Percentiles rank a stretch among this genome's conserved stretches.
Conservation (phyloP, 2,329 filamentous ascomycete species). For the Epichloe bromicola region DNA sequence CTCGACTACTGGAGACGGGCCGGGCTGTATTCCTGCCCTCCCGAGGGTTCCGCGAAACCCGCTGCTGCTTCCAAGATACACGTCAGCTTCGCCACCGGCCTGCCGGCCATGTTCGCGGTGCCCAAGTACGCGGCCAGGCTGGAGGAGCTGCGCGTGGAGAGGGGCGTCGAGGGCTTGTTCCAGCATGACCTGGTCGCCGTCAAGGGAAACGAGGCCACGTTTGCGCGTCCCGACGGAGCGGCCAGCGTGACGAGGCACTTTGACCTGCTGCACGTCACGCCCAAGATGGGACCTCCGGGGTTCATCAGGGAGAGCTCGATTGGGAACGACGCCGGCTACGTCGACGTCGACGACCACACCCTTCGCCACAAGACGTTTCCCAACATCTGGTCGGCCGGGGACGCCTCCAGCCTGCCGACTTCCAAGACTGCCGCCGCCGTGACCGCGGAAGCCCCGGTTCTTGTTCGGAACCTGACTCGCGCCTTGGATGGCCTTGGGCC, state of each 20-base stretch:
- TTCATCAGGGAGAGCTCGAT: conserved; percentile 40
- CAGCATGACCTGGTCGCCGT: conserved; percentile 42
- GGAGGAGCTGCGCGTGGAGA: conserved; percentile 1
- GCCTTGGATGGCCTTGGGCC: conserved; percentile 31
- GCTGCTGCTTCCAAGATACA: conserved; percentile 24
- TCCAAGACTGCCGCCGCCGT: conserved; percentile 43
- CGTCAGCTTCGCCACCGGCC: conserved; percentile 40
- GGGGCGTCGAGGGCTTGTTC: conserved; percentile 45
- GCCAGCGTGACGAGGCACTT: conserved; percentile 34
- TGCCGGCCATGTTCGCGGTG: conserved; percentile 31
- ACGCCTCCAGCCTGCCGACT: conserved; percentile 45
- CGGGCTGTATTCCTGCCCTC: conserved; percentile 28
- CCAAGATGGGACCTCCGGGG: conserved; percentile 43
- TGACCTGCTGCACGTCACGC: conserved; percentile 42
- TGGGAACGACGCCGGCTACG: conserved; percentile 41
- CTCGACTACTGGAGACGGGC: conserved; percentile 43
- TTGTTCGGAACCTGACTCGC: conserved; percentile 34
- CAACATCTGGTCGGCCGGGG: conserved; percentile 47
- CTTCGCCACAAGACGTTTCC: conserved; percentile 38
- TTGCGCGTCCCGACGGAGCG: conserved; percentile 30
- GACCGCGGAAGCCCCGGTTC: conserved; percentile 35
- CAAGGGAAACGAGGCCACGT: conserved; percentile 39
- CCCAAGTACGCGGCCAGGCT: too few relatives aligned
- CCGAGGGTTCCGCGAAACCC: conserved; percentile 21
- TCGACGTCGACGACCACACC: conserved; percentile 42